Conservation (phyloP, 2,329 filamentous ascomycete species). For the Pyrenophora graminea region DNA sequence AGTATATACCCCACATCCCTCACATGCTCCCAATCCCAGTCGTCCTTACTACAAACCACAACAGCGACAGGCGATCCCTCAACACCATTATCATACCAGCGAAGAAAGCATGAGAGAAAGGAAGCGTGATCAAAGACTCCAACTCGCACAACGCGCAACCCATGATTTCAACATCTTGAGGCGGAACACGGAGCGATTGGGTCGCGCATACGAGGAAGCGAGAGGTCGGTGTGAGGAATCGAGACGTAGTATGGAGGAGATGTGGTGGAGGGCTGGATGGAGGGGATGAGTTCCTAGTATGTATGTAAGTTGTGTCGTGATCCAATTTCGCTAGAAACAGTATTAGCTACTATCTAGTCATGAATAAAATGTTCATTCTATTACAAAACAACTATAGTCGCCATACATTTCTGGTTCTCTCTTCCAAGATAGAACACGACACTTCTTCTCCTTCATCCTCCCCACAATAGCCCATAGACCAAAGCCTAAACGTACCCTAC, state of each 20-base stretch:
- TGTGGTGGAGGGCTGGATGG: conserved; percentile 1
- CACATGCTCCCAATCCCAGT: background rate
- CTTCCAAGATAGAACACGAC: too few species aligned
- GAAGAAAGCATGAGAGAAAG: background rate
- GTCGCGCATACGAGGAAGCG: conserved; percentile 4
- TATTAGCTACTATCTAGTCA: too few species aligned
- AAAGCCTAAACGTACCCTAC: too few species aligned
- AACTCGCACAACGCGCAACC: conserved; percentile 7
- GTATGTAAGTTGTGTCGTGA: too few species aligned
- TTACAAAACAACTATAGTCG: too few species aligned
- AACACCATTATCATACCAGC: background rate
- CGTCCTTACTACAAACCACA: background rate
- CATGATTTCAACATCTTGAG: conserved; percentile 13
- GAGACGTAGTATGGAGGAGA: conserved; percentile 4
- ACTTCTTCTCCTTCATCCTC: too few species aligned
- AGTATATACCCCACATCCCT: background rate
- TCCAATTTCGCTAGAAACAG: too few species aligned
- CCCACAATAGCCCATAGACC: too few species aligned
- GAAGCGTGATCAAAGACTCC: background rate
- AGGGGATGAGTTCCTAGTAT: background rate
- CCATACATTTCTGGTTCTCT: too few species aligned
- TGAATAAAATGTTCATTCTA: too few species aligned
- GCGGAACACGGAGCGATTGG: conserved; percentile 4
- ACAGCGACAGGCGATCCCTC: background rate
- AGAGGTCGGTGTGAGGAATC: conserved; percentile 7